Conservation (phyloP, 2,329 filamentous ascomycete species). For the Pyrenochaeta sp. region DNA sequence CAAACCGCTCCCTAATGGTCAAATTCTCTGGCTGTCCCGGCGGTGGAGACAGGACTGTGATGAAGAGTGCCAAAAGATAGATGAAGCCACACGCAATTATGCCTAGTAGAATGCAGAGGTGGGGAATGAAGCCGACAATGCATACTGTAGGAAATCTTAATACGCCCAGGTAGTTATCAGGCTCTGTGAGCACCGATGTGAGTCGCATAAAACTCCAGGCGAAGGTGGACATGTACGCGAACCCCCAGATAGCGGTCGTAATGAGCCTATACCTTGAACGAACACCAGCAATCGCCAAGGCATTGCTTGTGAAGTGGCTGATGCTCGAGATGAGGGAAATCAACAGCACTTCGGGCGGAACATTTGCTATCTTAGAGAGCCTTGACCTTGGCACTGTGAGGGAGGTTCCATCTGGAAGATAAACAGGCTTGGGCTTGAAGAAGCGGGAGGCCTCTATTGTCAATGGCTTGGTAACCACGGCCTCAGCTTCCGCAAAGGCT, state of each 20-base stretch:
- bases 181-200: constrained; percentile 46
- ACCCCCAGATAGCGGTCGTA: constrained; percentile 87
- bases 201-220: constrained; percentile 71
- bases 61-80: constrained; percentile 75
- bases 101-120: constrained; percentile 83
- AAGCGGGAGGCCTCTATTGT: constrained; percentile 71
- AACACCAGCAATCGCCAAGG: constrained; percentile 79
- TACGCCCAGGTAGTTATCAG: constrained; percentile 66
- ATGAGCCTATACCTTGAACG: constrained; percentile 82
- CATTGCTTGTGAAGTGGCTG: constrained; percentile 85
- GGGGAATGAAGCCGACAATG: constrained; percentile 92
- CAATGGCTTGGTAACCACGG: constrained; percentile 81
- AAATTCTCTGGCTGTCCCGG: constrained; percentile 54
- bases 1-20: constrained; percentile 67
- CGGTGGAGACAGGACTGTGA: constrained; percentile 75
- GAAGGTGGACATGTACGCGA: constrained; percentile 88
- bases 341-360: constrained; percentile 85
- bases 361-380: constrained; percentile 82
- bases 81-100: constrained; percentile 79
- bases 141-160: constrained; percentile 92
- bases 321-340: constrained; percentile 87
- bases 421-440: constrained; percentile 44
- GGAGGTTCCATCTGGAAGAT: constrained; percentile 55
- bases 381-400: constrained; percentile 58
- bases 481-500: constrained; percentile 94